Evolutionary conservation across 495 filamentous ascomycete species (phyloP), one percentile per base, ranked within the genome.

Genomic region (Penicillium cosmopolitanum): DNA sequence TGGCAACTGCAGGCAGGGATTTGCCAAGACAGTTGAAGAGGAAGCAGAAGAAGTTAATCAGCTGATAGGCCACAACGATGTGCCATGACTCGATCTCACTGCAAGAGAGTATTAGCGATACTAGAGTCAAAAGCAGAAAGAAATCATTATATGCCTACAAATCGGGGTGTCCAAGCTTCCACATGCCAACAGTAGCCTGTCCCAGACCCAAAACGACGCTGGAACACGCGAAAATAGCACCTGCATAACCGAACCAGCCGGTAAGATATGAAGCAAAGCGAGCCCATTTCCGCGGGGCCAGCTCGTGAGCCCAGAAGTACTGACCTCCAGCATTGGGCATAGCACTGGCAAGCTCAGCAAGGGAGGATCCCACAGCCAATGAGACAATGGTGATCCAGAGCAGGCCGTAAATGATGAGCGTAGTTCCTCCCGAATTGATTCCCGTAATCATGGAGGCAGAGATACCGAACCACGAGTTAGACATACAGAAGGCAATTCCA

Each of bases 381-480:
- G 80, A 84, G 52, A 87, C 77, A 44, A 84, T 55, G 8, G 79
- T 73, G 56, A 86, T 80, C 56, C 82, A 73, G 51, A 87, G 76
- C 51, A 86, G 77, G 33, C 85, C 86, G 58, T 87, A 89, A 53
- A 87, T 75, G 57, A 85, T 80, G 25, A 85, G 73, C 7, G 84
- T 68, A 2, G 85, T 83, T 2, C 85, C 85, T n/a, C 85, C 85
- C 8, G 77, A 82, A 57, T 75, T 83, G 71, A 87, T 86, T 42
- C 83, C 84, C 3, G 84, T 85, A 47, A 83, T 74, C 42, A 89
- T 64, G 15, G 81, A 82, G 13, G 81, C 80, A 1, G 80, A 82
- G 55, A 88, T 84, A 36, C 81, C 85, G 63, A 85, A 85, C 85
- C 85, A 87, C 7, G 84, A 85, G 66, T 88, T 87, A 44, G 84